Percentiles rank a stretch among this genome's conserved stretches.
phyloP scores from a whole-genome alignment of 108 stramenopile genomes.

The Skeletonema menzelii region DNA sequence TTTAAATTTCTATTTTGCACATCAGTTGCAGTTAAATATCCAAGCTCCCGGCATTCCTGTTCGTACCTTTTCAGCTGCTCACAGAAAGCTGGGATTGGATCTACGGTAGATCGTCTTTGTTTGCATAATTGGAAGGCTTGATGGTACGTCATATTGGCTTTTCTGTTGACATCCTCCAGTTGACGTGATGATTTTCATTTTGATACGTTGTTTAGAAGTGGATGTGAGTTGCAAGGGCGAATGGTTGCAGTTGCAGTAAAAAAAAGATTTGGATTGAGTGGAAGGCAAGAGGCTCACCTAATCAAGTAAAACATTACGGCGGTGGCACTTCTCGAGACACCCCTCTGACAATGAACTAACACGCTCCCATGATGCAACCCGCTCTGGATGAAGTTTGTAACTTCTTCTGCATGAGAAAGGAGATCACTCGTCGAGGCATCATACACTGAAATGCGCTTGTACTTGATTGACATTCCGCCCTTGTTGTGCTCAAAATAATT shows the following conservation, averaged over 20 bases:
- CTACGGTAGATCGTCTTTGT: constrained; percentile 55
- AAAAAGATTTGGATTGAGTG: no score
- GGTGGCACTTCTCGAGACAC: constrained; percentile 70
- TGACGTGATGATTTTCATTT: background rate
- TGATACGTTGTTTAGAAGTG: background rate
- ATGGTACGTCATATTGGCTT: constrained; percentile 46
- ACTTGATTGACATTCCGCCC: constrained; percentile 33
- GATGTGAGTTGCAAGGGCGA: constrained; percentile 3
- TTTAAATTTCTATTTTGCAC: background rate
- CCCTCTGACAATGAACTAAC: constrained; percentile 75
- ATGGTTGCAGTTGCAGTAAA: constrained; percentile 1
- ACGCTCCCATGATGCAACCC: constrained; percentile 79
- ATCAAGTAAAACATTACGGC: constrained; percentile 70
- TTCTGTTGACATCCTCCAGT: constrained; percentile 40
- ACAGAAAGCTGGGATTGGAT: constrained; percentile 75
- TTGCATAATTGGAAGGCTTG: constrained; percentile 55
- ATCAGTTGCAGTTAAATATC: constrained; percentile 34
- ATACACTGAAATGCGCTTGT: constrained; percentile 74
- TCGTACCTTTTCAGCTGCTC: constrained; percentile 54
- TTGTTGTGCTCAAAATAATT: constrained; percentile 69
- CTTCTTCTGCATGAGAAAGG: constrained; percentile 39
- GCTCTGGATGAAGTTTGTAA: constrained; percentile 61
- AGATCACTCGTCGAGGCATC: constrained; percentile 62
- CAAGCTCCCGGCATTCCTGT: constrained; percentile 35
- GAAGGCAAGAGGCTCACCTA: constrained; percentile 35